Conservation (phyloP, 192 early-diverging fungal species). For the Backusella tuberculispora region DNA sequence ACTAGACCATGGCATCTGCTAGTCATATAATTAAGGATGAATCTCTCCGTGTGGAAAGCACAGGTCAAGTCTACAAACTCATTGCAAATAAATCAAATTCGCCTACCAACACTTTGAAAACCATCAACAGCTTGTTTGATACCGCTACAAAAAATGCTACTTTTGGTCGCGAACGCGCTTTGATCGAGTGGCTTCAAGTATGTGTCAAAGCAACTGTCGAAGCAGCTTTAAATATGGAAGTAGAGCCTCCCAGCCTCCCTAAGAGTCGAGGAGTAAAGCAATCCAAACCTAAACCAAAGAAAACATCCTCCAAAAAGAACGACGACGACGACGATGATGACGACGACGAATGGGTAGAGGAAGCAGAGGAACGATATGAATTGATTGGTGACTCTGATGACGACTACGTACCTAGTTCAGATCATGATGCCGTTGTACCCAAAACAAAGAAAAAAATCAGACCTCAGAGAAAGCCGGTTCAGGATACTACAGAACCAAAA, state of each 20-base stretch:
- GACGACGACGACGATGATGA: not conserved
- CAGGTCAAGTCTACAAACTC: constrained; percentile 9
- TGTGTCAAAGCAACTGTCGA: constrained; percentile 29
- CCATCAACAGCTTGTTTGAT: constrained; percentile 34
- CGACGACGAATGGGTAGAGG: constrained; percentile 8
- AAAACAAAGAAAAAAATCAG: not conserved
- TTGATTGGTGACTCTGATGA: constrained; percentile 35
- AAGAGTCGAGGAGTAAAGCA: not conserved
- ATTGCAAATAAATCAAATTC: constrained; percentile 34
- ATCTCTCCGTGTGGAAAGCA: not conserved
- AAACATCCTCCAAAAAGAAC: not conserved
- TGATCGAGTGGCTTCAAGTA: constrained; percentile 38
- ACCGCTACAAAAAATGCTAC: constrained; percentile 15
- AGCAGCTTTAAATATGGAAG: constrained; percentile 11
- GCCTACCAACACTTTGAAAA: constrained; percentile 26
- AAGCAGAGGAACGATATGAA: constrained; percentile 18
- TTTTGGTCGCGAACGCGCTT: constrained; percentile 22
- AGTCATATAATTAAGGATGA: constrained; percentile 11
- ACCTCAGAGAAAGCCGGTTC: not conserved
- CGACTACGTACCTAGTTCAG: constrained; percentile 27
- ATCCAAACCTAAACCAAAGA: not conserved
- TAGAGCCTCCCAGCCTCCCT: not conserved
- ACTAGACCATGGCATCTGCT: constrained; percentile 21
- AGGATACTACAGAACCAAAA: constrained; percentile 2
- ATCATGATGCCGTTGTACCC: constrained; percentile 17